Evolutionary conservation across 2,329 filamentous ascomycete species (phyloP).

Genomic region (Alternaria gansuensis): DNA sequence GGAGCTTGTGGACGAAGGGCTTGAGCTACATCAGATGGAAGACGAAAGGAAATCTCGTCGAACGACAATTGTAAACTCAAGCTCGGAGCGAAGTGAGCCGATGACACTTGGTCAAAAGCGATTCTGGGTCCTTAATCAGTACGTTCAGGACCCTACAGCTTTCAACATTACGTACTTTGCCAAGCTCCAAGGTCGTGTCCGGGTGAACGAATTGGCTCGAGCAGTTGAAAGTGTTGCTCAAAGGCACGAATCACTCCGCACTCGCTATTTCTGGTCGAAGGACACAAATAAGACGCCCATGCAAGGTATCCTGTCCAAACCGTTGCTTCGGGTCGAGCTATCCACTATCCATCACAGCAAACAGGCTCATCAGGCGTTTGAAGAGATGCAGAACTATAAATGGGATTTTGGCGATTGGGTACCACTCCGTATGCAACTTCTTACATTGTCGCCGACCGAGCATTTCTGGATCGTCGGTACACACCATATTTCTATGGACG

Average conservation of each 20-base stretch:
- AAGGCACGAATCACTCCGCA: constrained; percentile 1
- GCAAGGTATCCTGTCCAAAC: background rate
- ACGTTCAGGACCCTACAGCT: constrained; percentile 51
- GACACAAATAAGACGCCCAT: background rate
- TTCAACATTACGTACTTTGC: constrained; percentile 54
- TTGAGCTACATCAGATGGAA: constrained; percentile 12
- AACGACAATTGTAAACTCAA: constrained; percentile 11
- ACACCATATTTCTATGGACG: constrained; percentile 64
- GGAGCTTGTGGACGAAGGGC: constrained; percentile 6
- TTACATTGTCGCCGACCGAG: constrained; percentile 44
- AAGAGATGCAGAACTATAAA: constrained; percentile 41
- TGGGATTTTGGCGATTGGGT: constrained; percentile 55
- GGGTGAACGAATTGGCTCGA: constrained; percentile 39
- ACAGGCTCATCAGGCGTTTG: constrained; percentile 21
- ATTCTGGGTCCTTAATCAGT: constrained; percentile 54
- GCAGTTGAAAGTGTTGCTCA: constrained; percentile 47
- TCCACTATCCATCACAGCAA: constrained; percentile 33
- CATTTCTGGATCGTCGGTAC: constrained; percentile 57
- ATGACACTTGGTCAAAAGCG: constrained; percentile 56
- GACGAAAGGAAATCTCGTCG: constrained; percentile 12
- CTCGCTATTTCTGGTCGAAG: background rate
- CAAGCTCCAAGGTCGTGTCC: constrained; percentile 48
- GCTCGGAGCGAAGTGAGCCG: constrained; percentile 20
- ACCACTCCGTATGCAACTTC: constrained; percentile 46
- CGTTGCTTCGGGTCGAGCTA: constrained; percentile 14